Evolutionary conservation across 306 rosid species (phyloP).

Genomic region (Lathyrus tuberosus): DNA sequence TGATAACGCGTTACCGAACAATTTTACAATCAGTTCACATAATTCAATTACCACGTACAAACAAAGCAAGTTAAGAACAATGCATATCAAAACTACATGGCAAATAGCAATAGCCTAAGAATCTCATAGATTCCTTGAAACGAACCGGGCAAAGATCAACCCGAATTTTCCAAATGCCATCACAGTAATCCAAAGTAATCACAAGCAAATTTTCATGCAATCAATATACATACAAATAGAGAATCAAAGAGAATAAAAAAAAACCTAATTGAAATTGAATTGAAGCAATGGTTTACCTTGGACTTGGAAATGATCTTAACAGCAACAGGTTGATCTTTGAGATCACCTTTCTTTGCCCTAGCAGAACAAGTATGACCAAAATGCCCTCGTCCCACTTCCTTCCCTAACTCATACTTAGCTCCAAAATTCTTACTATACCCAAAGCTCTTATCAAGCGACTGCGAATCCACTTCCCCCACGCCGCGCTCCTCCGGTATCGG

Average conservation of each 20-base stretch:
- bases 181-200: constrained; percentile 21
- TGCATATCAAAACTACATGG: not conserved
- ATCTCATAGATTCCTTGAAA: constrained; percentile 5
- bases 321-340: constrained; percentile 72
- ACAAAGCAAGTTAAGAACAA: not conserved
- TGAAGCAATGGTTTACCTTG: constrained; percentile 51
- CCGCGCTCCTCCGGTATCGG: constrained; percentile 91
- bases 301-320: constrained; percentile 91
- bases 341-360: constrained; percentile 80
- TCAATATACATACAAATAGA: not conserved
- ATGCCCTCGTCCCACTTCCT: constrained; percentile 92
- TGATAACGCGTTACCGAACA: constrained; percentile 6
- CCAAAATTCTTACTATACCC: constrained; percentile 84
- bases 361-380: constrained; percentile 97
- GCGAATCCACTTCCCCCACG: constrained; percentile 56
- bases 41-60: constrained; percentile 1
- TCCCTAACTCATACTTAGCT: constrained; percentile 84
- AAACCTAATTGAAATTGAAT: constrained; percentile 24
- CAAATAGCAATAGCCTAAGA: constrained; percentile 13
- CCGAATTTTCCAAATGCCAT: constrained; percentile 21
- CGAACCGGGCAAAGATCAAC: constrained; percentile 20
- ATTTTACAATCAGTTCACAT: constrained; percentile 23
- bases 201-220: constrained; percentile 25
- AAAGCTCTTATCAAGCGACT: constrained; percentile 80
- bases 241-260: not conserved